Base-by-base conservation (phyloP, 768 basidiomycete species). In the Termitomyces sp. region DNA sequence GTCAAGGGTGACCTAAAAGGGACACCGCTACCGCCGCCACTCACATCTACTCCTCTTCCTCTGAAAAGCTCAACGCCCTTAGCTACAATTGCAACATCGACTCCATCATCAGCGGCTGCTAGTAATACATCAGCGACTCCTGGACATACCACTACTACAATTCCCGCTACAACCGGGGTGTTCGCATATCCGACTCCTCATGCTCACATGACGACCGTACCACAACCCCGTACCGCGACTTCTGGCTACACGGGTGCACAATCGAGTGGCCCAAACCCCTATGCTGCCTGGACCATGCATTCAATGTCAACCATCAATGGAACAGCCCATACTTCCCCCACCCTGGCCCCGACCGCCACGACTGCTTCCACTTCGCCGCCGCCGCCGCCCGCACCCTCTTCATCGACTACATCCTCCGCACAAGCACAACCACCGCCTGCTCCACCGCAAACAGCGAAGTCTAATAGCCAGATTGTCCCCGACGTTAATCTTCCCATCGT, bases 401-500 rank as follows among this genome's bases (percentile, higher is more conserved):
- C 74, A 35, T 53, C 40, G 28, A 56, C 65, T 43, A 53, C 64
- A 47, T 35, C 63, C 32, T 54, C 52, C 35, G 44, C 50, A 52
- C 62, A 56, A 56, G 43, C 61, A 23, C 64, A 75, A 18, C 72
- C 79, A 28, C 66, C 63, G 55, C 28, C 64, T 58, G 50, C 61
- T 53, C 53, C 64, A 56, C 57, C 65, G 47, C 56, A 61, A 38
- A n/a, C 56, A 59, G 47, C 41, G 18, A 59, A 64, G n/a, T 35
- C 63, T 3, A 28, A 33, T 40, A 70, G 67, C 50, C 59, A 72
- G 12, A 56, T 70, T 20, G 73, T 80, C 50, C 77, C 81, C 13
- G 80, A 82, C 56, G 87, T 91, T 35, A 82, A 84, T 50, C 81
- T 93, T 50, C 91, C 93, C 9, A 92, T 94, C 60, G 71, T 91